A percentile compares a stretch with the other conserved stretches of the same genome.
phyloP scores from a whole-genome alignment of 2,329 filamentous ascomycete species.

The Sordariomycetes sp. region DNA sequence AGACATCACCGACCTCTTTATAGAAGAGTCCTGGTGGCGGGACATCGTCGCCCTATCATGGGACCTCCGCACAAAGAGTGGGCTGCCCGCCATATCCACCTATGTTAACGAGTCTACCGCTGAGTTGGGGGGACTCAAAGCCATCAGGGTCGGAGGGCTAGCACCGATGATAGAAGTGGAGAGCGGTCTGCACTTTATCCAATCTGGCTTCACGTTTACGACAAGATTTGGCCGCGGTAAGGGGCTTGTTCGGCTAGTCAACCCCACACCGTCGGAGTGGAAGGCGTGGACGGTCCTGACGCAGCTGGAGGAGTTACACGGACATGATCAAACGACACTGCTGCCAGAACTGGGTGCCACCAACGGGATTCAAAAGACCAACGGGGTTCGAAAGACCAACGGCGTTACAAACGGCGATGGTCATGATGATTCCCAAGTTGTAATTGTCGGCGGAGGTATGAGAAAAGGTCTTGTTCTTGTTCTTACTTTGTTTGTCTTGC shows the following conservation, averaged over 20 bases:
- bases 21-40: slow-evolving; percentile 14
- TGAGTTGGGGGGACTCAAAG: slow-evolving; percentile 1
- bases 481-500: background rate
- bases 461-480: background rate
- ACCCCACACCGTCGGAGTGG: slow-evolving; percentile 8
- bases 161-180: slow-evolving; percentile 8
- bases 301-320: slow-evolving; percentile 12
- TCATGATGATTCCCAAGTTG: slow-evolving; percentile 20
- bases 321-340: background rate
- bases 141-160: slow-evolving; percentile 6
- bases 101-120: slow-evolving; percentile 7
- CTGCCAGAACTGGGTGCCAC: background rate
- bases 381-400: background rate
- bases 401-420: slow-evolving; percentile 7
- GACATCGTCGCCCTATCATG: slow-evolving; percentile 14
- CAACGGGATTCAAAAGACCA: background rate
- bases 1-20: slow-evolving; percentile 10
- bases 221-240: slow-evolving; percentile 9
- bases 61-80: slow-evolving; percentile 15
- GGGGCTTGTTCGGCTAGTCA: slow-evolving; percentile 10
- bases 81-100: slow-evolving; percentile 7
- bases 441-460: slow-evolving; percentile 25
- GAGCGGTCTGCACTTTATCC: slow-evolving; percentile 8
- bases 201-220: slow-evolving; percentile 9
- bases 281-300: slow-evolving; percentile 13